Conservation (phyloP, 2,329 filamentous ascomycete species). For the Paramyrothecium roridum region DNA sequence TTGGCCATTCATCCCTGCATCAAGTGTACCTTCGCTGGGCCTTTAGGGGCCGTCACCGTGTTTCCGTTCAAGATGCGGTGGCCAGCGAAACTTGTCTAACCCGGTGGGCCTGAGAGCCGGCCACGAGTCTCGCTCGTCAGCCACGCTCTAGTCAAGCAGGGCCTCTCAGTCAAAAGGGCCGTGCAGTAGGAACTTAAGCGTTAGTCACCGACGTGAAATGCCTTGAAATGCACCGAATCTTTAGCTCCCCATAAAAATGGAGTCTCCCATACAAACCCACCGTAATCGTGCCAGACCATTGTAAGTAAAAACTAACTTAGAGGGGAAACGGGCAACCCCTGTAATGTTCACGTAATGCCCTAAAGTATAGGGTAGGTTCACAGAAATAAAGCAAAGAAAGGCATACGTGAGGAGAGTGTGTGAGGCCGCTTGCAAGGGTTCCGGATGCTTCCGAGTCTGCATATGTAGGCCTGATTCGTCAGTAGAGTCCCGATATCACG, state of each 20-base stretch:
- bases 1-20: neutral
- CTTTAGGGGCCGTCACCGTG: neutral
- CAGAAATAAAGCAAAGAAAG: no score
- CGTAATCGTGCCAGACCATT: neutral
- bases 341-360: no score
- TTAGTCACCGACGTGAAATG: neutral
- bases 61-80: neutral
- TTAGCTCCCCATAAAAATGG: neutral
- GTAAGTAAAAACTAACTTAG: no score
- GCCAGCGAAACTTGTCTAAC: neutral
- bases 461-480: no score
- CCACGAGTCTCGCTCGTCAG: neutral
- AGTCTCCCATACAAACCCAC: neutral
- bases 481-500: no score
- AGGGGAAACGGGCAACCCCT: no score
- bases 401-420: no score
- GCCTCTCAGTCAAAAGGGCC: neutral
- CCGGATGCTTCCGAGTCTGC: no score
- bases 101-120: neutral
- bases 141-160: neutral
- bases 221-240: neutral
- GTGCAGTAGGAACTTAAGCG: neutral
- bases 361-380: no score
- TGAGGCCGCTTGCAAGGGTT: no score
- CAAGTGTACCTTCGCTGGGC: neutral